Evolutionary conservation across 2,329 filamentous ascomycete species (phyloP).

Genomic region (Cucurbitaria berberidis): DNA sequence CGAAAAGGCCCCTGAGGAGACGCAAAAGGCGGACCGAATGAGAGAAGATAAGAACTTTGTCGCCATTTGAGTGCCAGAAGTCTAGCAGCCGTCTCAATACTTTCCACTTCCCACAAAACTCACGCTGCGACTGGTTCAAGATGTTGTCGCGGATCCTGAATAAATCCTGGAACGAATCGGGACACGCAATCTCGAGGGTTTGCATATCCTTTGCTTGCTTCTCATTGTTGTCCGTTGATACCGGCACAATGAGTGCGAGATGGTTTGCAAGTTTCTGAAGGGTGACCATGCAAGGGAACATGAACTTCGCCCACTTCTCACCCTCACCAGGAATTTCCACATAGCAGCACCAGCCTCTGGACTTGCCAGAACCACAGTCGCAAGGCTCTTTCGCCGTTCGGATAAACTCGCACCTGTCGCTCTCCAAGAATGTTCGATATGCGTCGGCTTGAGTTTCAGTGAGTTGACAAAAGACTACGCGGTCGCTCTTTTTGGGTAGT

Average conservation of each 20-base stretch:
- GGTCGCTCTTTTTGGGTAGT: slow-evolving; percentile 91
- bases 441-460: slow-evolving; percentile 80
- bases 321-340: slow-evolving; percentile 60
- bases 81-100: slow-evolving; percentile 83
- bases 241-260: slow-evolving; percentile 83
- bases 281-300: slow-evolving; percentile 83
- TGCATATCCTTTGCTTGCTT: slow-evolving; percentile 81
- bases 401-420: slow-evolving; percentile 72
- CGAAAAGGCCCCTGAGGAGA: slow-evolving; percentile 85
- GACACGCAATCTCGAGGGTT: slow-evolving; percentile 75
- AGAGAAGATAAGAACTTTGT: slow-evolving; percentile 95
- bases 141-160: slow-evolving; percentile 80
- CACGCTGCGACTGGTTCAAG: slow-evolving; percentile 79
- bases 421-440: slow-evolving; percentile 81
- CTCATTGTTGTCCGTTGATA: slow-evolving; percentile 66
- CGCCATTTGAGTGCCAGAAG: slow-evolving; percentile 87
- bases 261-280: slow-evolving; percentile 92
- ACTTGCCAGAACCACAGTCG: slow-evolving; percentile 70
- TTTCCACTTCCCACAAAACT: slow-evolving; percentile 97
- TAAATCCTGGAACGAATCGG: slow-evolving; percentile 74
- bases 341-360: slow-evolving; percentile 82
- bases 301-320: slow-evolving; percentile 72
- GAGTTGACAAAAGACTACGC: slow-evolving; percentile 92
- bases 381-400: slow-evolving; percentile 72
- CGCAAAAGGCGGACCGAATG: slow-evolving; percentile 85